Evolutionary conservation across 176 grass and related monocot species (phyloP).

Genomic region (Bromus sterilis): DNA sequence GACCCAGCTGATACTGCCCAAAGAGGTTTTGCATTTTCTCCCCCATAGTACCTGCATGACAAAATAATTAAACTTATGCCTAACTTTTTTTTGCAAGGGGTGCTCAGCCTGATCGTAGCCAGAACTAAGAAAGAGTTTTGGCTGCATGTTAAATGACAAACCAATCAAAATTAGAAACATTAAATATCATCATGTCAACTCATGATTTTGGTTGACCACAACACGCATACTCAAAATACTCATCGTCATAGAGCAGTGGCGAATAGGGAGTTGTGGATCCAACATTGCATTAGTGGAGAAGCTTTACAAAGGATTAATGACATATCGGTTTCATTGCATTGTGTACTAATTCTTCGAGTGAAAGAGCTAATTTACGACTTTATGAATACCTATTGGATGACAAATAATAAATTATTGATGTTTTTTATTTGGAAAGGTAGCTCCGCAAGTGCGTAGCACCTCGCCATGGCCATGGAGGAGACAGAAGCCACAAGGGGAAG

Average conservation of each 20-base stretch:
- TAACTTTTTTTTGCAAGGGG: neutral
- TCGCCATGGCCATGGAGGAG: no score
- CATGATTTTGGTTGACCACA: neutral
- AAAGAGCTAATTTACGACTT: neutral
- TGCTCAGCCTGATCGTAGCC: neutral
- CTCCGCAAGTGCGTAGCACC: no score
- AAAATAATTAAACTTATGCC: neutral
- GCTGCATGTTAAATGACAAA: neutral
- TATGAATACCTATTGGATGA: neutral
- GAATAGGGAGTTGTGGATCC: neutral
- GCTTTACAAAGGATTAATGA: neutral
- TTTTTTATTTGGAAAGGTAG: neutral
- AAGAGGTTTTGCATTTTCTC: conserved; percentile 36
- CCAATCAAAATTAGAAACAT: neutral
- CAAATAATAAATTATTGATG: neutral
- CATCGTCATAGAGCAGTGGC: neutral
- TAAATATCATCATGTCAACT: neutral
- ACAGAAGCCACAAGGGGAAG: no score
- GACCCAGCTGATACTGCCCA: conserved; percentile 40
- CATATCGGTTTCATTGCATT: neutral
- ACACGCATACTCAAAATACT: neutral
- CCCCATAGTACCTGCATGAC: conserved; percentile 42
- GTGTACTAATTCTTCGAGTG: neutral
- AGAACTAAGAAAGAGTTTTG: neutral
- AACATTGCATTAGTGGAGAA: neutral